These are phyloP conservation scores for Trapa bicornis DNA, from an alignment of 345 rosid genomes.

Conservation along the genomic window DNA sequence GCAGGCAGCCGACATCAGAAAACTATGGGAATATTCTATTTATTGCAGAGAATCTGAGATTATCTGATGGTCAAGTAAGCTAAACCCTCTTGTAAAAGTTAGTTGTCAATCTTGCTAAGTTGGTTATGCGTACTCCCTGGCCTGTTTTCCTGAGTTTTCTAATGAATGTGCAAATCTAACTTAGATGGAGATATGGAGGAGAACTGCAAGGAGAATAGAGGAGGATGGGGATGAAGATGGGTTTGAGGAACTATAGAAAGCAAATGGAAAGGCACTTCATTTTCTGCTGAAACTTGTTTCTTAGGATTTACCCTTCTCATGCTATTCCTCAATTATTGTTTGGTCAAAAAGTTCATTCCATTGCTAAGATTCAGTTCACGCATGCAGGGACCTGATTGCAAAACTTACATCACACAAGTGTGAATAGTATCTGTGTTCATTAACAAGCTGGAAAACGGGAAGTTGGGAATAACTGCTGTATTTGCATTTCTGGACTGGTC, in stretches of 20 bases:
- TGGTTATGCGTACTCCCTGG: not conserved
- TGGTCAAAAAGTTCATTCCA: not conserved
- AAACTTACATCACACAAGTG: not conserved
- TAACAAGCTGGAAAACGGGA: not conserved
- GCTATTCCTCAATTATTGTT: not conserved
- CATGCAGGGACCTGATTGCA: not conserved
- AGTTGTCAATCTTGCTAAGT: not conserved
- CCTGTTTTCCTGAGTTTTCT: not conserved
- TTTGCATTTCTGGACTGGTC: not conserved
- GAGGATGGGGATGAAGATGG: constrained; percentile 94
- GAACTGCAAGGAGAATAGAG: constrained; percentile 54
- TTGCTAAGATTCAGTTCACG: not conserved
- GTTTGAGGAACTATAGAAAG: constrained; percentile 51
- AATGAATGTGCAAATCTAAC: not conserved
- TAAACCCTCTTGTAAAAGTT: not conserved
- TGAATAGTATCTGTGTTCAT: not conserved
- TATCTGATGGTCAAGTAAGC: constrained; percentile 80
- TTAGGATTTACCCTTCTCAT: not conserved
- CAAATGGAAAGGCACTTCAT: constrained; percentile 1
- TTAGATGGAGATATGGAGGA: constrained; percentile 81
- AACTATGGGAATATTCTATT: constrained; percentile 39
- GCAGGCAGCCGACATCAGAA: constrained; percentile 30
- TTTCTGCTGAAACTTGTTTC: not conserved
- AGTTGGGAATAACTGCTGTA: not conserved
- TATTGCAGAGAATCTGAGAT: constrained; percentile 63